phyloP scores from a whole-genome alignment of 1,284 basidiomycete species.

The Tremellales sp. region DNA sequence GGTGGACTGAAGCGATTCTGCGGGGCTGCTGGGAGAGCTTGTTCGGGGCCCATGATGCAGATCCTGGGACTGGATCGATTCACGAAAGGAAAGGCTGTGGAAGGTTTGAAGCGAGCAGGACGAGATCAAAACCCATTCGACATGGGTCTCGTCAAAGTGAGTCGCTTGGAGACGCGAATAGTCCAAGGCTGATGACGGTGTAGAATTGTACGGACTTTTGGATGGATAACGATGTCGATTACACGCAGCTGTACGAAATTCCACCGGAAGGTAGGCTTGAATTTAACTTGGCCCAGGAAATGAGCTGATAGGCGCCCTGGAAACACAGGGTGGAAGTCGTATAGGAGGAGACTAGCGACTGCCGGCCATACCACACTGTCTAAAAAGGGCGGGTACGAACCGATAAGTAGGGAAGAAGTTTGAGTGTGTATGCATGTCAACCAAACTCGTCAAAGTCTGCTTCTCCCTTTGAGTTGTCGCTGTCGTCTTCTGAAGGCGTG shows the following conservation, averaged over 20 bases:
- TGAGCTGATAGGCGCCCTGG: constrained; percentile 6
- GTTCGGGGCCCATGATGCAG: constrained; percentile 59
- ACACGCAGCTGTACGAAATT: constrained; percentile 83
- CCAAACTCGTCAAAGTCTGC: background rate
- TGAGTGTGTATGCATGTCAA: constrained; percentile 6
- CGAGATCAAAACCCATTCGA: constrained; percentile 89
- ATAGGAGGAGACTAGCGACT: constrained; percentile 33
- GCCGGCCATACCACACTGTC: constrained; percentile 2
- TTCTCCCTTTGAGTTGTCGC: background rate
- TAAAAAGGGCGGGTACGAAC: constrained; percentile 28
- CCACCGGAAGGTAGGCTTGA: constrained; percentile 61
- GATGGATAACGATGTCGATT: constrained; percentile 79
- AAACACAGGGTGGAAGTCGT: constrained; percentile 36
- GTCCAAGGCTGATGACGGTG: background rate
- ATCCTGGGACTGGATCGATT: constrained; percentile 90
- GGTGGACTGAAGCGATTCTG: constrained; percentile 35
- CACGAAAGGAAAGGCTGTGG: constrained; percentile 80
- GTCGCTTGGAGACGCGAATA: constrained; percentile 7
- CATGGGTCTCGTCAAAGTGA: constrained; percentile 61
- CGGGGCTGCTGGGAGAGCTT: constrained; percentile 19
- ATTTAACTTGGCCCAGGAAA: background rate
- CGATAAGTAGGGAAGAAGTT: constrained; percentile 34
- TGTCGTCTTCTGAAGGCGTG: background rate
- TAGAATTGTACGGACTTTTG: constrained; percentile 94
- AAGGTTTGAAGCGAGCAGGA: constrained; percentile 62